Conservation (phyloP, 2,329 filamentous ascomycete genomes). For the Zymoseptoria tritici region DNA sequence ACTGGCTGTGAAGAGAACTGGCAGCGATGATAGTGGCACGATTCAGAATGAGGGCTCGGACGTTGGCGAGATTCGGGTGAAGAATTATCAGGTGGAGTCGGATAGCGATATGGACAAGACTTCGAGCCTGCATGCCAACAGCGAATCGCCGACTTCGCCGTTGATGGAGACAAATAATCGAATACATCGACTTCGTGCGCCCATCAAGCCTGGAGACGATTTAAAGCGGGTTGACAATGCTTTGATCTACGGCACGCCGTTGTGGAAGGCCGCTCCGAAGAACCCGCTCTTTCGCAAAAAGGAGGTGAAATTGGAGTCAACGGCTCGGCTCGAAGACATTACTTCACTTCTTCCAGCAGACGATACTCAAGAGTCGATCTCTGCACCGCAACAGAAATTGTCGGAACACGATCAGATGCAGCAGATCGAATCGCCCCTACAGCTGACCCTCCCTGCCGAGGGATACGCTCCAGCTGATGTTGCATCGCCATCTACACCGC, state of each 20-base stretch:
- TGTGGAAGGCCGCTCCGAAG: slow-evolving; percentile 8
- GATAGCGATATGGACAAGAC: slow-evolving; percentile 15
- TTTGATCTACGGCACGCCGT: slow-evolving; percentile 10
- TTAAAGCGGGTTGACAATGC: slow-evolving; percentile 13
- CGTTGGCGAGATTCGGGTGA: slow-evolving; percentile 2
- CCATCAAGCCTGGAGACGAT: slow-evolving; percentile 18
- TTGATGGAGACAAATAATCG: slow-evolving; percentile 2
- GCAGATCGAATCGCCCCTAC: neutral
- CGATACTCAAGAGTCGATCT: slow-evolving; percentile 1
- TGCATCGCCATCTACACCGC: slow-evolving; percentile 8
- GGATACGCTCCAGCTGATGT: neutral
- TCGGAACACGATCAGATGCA: neutral
- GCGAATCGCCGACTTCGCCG: slow-evolving; percentile 9
- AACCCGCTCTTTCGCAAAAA: neutral
- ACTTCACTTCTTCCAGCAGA: neutral
- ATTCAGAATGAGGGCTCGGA: slow-evolving; percentile 2
- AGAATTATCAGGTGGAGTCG: slow-evolving; percentile 17
- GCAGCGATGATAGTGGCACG: slow-evolving; percentile 3
- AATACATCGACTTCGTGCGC: slow-evolving; percentile 12
- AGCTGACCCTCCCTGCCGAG: neutral
- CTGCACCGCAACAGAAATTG: neutral
- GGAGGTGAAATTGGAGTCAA: neutral
- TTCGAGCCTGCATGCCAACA: slow-evolving; percentile 5
- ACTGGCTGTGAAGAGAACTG: slow-evolving; percentile 2
- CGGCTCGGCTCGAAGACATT: neutral